Evolutionary conservation across 345 rosid genomes (phyloP), one percentile per base, ranked within the genome.

Genomic region (Populus davidiana): DNA sequence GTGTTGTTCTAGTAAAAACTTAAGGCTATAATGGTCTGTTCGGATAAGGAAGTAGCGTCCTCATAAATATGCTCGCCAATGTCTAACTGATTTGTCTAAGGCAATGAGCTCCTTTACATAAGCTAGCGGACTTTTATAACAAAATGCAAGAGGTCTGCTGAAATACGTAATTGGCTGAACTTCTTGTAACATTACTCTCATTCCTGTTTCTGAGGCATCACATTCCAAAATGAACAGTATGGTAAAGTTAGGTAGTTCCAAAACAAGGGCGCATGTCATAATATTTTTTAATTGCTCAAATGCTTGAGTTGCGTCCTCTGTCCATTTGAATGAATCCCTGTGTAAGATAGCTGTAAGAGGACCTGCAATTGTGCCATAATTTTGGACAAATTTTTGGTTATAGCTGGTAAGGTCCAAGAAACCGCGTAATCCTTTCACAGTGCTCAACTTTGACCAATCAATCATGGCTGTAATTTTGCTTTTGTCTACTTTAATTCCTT

Each of bases 381-480:
- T 21, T 1, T 18, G n/a, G 0, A 36, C 9, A n/a, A 56, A 56
- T 2, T 56, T 35, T 0, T 20, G 0, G 6, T 36, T 21, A 3
- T 72, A 72, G 8, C 50, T 6, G 0, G 5, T 16, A 0, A 72
- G 8, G 0, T 67, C 75, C 1, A 72, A 9, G 2, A 54, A 39
- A 1, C 66, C 21, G 0, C 0, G 27, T 11, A 72, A 18, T 0
- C 9, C 75, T 2, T 5, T 36, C 0, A 23, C 5, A 2, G 8
- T 54, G 0, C 1, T 18, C 0, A 33, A 14, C 0, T 9, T 20
- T 0, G 35, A 49, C 33, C 1, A 35, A 0, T 33, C n/a, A 3
- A 2, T 12, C 1, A 72, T 12, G 2, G 10, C 13, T 35, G 13
- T 0, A 2, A 72, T 56, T 56, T 72, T 72, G 43, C 11, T 39